Evolutionary conservation across 1,284 basidiomycete genomes (phyloP).

Genomic region (Xerocomus amazonicus): DNA sequence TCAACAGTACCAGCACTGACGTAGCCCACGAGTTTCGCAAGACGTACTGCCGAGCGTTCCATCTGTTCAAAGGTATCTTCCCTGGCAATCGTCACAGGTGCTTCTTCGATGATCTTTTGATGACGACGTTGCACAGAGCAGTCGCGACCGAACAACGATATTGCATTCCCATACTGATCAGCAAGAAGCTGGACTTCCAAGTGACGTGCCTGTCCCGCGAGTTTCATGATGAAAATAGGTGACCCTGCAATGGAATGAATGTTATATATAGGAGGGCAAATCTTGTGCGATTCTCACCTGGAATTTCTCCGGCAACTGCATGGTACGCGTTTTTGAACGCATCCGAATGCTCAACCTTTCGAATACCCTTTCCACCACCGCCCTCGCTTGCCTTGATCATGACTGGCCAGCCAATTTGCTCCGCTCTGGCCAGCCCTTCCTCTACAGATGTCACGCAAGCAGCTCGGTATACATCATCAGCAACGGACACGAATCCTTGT

Average conservation of each 20-base stretch:
- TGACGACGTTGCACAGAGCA: slow-evolving; percentile 99
- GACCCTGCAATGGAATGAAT: slow-evolving; percentile 60
- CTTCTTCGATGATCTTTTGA: slow-evolving; percentile 99
- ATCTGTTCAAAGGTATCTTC: slow-evolving; percentile 91
- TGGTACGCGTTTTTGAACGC: slow-evolving; percentile 92
- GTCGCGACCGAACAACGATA: slow-evolving; percentile 98
- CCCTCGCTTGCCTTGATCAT: slow-evolving; percentile 99
- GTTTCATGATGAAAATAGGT: slow-evolving; percentile 99
- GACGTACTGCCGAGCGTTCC: slow-evolving; percentile 97
- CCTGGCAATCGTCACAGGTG: slow-evolving; percentile 96
- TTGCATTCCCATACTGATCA: slow-evolving; percentile 99
- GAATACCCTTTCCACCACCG: slow-evolving; percentile 98
- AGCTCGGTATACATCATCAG: slow-evolving; percentile 85
- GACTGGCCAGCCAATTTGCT: slow-evolving; percentile 93
- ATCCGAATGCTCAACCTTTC: slow-evolving; percentile 83
- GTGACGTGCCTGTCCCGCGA: slow-evolving; percentile 95
- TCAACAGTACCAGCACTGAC: slow-evolving; percentile 99
- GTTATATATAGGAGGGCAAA: slow-evolving; percentile 12
- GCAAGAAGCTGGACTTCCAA: slow-evolving; percentile 98
- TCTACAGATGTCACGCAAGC: slow-evolving; percentile 92
- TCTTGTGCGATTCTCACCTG: slow-evolving; percentile 55
- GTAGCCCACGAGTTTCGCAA: slow-evolving; percentile 98
- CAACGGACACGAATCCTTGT: slow-evolving; percentile 90
- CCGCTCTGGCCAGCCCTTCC: slow-evolving; percentile 81
- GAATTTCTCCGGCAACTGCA: slow-evolving; percentile 95